Percentiles rank a stretch among this genome's conserved stretches.
These are phyloP conservation scores for Thelephora terrestris DNA, from an alignment of 1,284 basidiomycete species.

Conservation along the genomic window DNA sequence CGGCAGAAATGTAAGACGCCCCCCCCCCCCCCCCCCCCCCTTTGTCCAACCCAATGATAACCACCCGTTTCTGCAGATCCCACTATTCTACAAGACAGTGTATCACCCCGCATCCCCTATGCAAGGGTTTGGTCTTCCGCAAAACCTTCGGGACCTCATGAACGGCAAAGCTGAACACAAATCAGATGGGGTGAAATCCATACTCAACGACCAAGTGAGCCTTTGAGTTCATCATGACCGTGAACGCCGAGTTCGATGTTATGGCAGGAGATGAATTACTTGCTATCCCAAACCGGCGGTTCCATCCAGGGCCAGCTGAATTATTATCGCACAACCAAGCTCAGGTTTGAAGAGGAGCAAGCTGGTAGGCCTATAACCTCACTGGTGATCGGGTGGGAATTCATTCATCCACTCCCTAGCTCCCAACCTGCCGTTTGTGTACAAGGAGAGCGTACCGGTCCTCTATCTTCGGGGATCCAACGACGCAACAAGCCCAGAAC, in stretches of 20 bases:
- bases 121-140: background rate
- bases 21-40: too few species aligned
- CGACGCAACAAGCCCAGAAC: slow-evolving; percentile 36
- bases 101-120: background rate
- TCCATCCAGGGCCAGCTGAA: slow-evolving; percentile 61
- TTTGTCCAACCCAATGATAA: background rate
- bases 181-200: background rate
- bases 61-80: background rate
- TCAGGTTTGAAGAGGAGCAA: slow-evolving; percentile 53
- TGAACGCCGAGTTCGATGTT: background rate
- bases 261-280: slow-evolving; percentile 43
- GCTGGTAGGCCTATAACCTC: slow-evolving; percentile 24
- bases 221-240: background rate
- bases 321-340: slow-evolving; percentile 53
- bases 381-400: background rate
- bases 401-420: slow-evolving; percentile 18
- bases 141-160: background rate
- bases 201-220: slow-evolving; percentile 5
- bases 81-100: background rate
- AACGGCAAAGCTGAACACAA: background rate
- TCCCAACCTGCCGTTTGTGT: slow-evolving; percentile 29
- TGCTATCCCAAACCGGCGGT: slow-evolving; percentile 32
- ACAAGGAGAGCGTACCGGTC: slow-evolving; percentile 41
- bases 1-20: slow-evolving; percentile 14
- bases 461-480: slow-evolving; percentile 50